These are phyloP conservation scores for Pseudozyma hubeiensis DNA, from an alignment of 1,284 basidiomycete species.

Conservation along the genomic window DNA sequence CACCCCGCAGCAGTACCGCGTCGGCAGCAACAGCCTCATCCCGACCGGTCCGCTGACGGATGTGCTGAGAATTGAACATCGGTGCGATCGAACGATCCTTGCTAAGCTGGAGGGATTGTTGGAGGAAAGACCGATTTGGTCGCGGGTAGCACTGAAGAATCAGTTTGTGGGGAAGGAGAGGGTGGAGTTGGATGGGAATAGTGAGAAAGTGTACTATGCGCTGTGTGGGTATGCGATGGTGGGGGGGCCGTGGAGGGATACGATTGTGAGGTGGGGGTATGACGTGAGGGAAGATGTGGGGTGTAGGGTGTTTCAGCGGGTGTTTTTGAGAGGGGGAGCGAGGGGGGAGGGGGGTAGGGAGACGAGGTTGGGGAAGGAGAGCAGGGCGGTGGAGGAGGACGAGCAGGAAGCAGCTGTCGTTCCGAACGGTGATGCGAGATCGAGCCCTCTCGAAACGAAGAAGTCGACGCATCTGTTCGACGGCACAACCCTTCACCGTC, in stretches of 20 bases:
- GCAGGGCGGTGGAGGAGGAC: not conserved
- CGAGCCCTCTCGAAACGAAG: not conserved
- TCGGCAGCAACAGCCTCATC: conserved; percentile 17
- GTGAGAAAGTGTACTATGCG: conserved; percentile 71
- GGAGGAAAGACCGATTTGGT: conserved; percentile 85
- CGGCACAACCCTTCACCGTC: conserved; percentile 80
- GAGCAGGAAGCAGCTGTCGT: conserved; percentile 6
- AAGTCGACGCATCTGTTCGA: conserved; percentile 85
- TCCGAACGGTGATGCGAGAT: not conserved
- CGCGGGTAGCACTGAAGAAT: conserved; percentile 82
- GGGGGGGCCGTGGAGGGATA: conserved; percentile 94
- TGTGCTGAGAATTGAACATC: conserved; percentile 33
- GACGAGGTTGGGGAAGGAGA: not conserved
- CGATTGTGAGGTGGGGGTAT: conserved; percentile 85
- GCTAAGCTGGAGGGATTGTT: conserved; percentile 49
- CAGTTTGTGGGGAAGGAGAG: conserved; percentile 80
- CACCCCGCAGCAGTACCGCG: conserved; percentile 37
- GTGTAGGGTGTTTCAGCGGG: conserved; percentile 74
- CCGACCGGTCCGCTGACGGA: conserved; percentile 25
- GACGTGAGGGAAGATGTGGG: conserved; percentile 82
- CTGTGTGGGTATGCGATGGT: conserved; percentile 81
- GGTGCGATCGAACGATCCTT: conserved; percentile 24
- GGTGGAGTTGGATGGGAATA: conserved; percentile 72
- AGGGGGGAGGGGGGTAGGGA: not conserved
- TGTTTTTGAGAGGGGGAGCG: conserved; percentile 38